Evolutionary conservation across 495 filamentous ascomycete genomes (phyloP).

Genomic region (Penicillium nucicola): DNA sequence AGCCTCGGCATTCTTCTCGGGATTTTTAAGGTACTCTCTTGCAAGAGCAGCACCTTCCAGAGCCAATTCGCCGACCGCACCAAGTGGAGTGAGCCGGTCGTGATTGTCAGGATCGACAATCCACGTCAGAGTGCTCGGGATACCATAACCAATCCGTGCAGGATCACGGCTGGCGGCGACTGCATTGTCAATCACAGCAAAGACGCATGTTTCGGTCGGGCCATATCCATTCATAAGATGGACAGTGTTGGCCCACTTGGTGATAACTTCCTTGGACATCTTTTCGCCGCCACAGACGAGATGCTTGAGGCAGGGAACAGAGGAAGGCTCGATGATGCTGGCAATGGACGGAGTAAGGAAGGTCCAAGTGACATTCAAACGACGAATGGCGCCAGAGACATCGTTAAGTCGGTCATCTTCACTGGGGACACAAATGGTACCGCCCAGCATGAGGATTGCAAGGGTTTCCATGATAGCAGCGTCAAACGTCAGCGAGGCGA

Average conservation of each 20-base stretch:
- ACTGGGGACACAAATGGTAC: conserved; percentile 58
- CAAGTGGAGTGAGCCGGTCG: conserved; percentile 46
- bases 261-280: conserved; percentile 46
- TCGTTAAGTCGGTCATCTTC: conserved; percentile 54
- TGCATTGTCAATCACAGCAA: conserved; percentile 34
- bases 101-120: conserved; percentile 51
- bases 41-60: conserved; percentile 49
- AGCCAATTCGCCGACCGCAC: conserved; percentile 52
- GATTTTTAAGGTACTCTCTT: conserved; percentile 52
- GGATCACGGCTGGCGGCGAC: conserved; percentile 32
- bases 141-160: conserved; percentile 47
- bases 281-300: conserved; percentile 48
- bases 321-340: conserved; percentile 44
- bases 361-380: conserved; percentile 46
- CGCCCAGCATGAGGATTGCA: conserved; percentile 52
- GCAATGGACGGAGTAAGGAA: conserved; percentile 55
- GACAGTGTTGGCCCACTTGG: conserved; percentile 51
- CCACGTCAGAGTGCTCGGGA: conserved; percentile 48
- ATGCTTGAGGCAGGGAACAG: conserved; percentile 40
- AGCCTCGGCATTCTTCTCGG: conserved; percentile 45
- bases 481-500: conserved; percentile 55
- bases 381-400: conserved; percentile 45
- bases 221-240: conserved; percentile 58
- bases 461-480: conserved; percentile 50
- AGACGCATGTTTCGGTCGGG: conserved; percentile 51